These are phyloP conservation scores for Microstegium vimineum DNA, from an alignment of 176 grass and related monocot genomes.

Conservation along the genomic window DNA sequence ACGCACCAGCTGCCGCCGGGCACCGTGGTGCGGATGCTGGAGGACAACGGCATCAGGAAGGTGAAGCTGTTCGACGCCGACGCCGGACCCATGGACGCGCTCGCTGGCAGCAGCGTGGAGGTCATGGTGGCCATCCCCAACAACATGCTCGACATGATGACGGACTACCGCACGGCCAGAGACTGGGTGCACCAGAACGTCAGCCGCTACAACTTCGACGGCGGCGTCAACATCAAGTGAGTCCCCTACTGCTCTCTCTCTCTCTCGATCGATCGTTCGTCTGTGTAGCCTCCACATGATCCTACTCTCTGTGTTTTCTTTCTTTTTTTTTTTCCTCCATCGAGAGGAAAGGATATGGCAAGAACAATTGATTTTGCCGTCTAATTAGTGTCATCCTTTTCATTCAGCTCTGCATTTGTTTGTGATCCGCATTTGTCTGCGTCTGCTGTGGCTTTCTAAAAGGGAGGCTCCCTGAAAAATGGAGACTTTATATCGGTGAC, in stretches of 20 bases:
- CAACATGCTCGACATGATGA: conserved; percentile 54
- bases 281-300: background rate
- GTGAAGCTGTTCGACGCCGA: conserved; percentile 71
- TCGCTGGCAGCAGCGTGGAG: conserved; percentile 53
- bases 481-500: background rate
- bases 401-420: background rate
- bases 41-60: conserved; percentile 59
- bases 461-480: background rate
- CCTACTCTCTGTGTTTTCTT: background rate
- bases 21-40: conserved; percentile 45
- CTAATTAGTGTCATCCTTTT: background rate
- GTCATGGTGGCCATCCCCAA: conserved; percentile 70
- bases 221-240: conserved; percentile 71
- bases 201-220: conserved; percentile 60
- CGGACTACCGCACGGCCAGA: conserved; percentile 52
- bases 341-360: background rate
- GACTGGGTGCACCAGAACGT: conserved; percentile 67
- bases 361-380: background rate
- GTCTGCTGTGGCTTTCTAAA: background rate
- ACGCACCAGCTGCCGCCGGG: conserved; percentile 38
- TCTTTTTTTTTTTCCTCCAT: background rate
- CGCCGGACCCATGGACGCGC: conserved; percentile 34
- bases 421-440: background rate
- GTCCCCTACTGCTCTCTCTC: background rate
- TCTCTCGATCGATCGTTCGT: background rate